These are phyloP conservation scores for Stachybotrys echinatus DNA, from an alignment of 2,329 filamentous ascomycete species.

Conservation along the genomic window DNA sequence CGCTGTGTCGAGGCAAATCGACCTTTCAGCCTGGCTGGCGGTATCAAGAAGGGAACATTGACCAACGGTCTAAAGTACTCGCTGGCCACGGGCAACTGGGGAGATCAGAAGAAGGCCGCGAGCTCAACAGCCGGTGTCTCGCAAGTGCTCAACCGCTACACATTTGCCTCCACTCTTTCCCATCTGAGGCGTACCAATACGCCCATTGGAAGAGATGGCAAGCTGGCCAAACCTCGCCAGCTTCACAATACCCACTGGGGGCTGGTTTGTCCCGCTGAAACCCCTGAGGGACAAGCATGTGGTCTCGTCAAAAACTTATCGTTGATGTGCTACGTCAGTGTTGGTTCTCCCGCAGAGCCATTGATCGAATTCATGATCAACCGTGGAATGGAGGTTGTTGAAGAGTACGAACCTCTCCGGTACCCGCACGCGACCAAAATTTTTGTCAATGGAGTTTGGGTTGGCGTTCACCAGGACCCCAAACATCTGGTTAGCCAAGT, in stretches of 20 bases:
- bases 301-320: conserved; percentile 97
- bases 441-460: conserved; percentile 97
- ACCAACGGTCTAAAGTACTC: conserved; percentile 96
- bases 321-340: conserved; percentile 97
- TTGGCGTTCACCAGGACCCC: conserved; percentile 88
- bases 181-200: conserved; percentile 98
- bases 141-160: conserved; percentile 96
- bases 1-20: conserved; percentile 84
- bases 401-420: conserved; percentile 83
- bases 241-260: conserved; percentile 99
- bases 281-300: conserved; percentile 96
- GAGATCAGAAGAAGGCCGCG: conserved; percentile 97
- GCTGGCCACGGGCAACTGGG: conserved; percentile 96
- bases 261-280: conserved; percentile 93
- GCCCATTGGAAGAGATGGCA: conserved; percentile 94
- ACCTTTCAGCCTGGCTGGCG: conserved; percentile 86
- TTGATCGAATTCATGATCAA: conserved; percentile 95
- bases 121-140: conserved; percentile 95
- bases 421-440: conserved; percentile 95
- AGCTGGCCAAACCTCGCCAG: conserved; percentile 95
- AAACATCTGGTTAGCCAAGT: conserved; percentile 78
- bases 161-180: conserved; percentile 91
- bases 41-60: conserved; percentile 84
- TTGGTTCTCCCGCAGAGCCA: conserved; percentile 84
- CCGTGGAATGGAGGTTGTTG: conserved; percentile 90